phyloP scores from a whole-genome alignment of 345 rosid genomes.

The Passiflora organensis region DNA sequence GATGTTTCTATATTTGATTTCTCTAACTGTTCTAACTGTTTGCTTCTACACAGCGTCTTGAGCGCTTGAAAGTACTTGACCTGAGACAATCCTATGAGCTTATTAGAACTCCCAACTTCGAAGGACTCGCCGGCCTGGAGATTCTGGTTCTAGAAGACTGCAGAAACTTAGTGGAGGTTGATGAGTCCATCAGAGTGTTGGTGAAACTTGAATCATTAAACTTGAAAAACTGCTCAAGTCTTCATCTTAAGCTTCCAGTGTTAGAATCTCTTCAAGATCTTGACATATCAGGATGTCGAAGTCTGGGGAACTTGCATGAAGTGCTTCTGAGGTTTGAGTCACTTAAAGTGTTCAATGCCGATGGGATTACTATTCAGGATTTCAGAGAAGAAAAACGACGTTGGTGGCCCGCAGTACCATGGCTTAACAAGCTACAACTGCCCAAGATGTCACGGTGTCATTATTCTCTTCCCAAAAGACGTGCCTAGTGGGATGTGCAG shows the following conservation, averaged over 20 bases:
- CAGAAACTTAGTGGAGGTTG: not conserved
- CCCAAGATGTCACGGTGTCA: no score
- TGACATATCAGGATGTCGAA: not conserved
- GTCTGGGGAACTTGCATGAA: not conserved
- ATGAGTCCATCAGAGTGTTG: not conserved
- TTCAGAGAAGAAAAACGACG: not conserved
- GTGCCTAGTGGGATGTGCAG: no score
- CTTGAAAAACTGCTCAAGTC: not conserved
- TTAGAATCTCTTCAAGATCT: constrained; percentile 1
- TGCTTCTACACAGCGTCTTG: not conserved
- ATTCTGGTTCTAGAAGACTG: not conserved
- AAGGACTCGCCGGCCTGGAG: constrained; percentile 4
- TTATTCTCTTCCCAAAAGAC: no score
- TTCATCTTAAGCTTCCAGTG: not conserved
- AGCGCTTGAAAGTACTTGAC: not conserved
- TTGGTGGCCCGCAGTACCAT: not conserved
- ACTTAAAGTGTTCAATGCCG: not conserved
- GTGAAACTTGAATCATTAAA: not conserved
- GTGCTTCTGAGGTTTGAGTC: not conserved
- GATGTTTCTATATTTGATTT: not conserved
- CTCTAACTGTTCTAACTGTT: not conserved
- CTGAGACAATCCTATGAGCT: not conserved
- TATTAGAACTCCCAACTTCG: constrained; percentile 1
- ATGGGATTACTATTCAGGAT: not conserved
- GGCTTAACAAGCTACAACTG: not conserved